These are phyloP conservation scores for Bipolaris oryzae DNA, from an alignment of 2,329 filamentous ascomycete species.

Conservation along the genomic window DNA sequence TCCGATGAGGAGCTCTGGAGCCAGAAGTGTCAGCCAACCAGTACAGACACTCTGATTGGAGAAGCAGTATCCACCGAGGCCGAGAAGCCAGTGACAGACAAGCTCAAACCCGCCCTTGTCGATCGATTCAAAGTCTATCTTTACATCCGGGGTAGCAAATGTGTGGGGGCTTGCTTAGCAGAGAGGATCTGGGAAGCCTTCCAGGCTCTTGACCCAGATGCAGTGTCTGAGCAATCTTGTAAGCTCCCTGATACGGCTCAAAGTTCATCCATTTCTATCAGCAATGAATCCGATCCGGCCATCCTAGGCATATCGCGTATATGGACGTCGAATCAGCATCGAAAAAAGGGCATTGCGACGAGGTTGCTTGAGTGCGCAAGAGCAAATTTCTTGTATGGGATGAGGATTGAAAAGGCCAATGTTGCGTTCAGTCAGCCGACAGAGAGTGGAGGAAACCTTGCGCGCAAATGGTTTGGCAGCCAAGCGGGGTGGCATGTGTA, in stretches of 20 bases:
- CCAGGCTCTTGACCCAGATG: conserved; percentile 51
- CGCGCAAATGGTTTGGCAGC: conserved; percentile 63
- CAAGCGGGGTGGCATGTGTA: conserved; percentile 66
- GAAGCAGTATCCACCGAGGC: conserved; percentile 18
- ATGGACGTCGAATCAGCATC: conserved; percentile 65
- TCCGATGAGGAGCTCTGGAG: conserved; percentile 64
- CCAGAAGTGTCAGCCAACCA: conserved; percentile 42
- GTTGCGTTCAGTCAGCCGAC: conserved; percentile 72
- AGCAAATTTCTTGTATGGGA: conserved; percentile 61
- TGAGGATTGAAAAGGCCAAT: conserved; percentile 60
- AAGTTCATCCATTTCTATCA: conserved; percentile 52
- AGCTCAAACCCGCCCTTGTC: conserved; percentile 32
- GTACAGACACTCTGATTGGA: conserved; percentile 1
- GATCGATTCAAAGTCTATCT: conserved; percentile 66
- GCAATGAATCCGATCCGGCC: conserved; percentile 52
- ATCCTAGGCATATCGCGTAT: conserved; percentile 69
- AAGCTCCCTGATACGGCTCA: conserved; percentile 21
- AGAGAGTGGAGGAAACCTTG: conserved; percentile 63
- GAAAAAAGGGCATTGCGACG: conserved; percentile 63
- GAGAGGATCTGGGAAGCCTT: conserved; percentile 66
- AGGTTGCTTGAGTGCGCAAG: conserved; percentile 63
- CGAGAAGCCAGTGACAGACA: conserved; percentile 40
- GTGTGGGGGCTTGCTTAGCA: conserved; percentile 65
- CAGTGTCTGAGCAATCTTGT: conserved; percentile 24
- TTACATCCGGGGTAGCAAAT: conserved; percentile 66